These are phyloP conservation scores for Aspergillus latus DNA, from an alignment of 2,329 filamentous ascomycete genomes.

Conservation along the genomic window DNA sequence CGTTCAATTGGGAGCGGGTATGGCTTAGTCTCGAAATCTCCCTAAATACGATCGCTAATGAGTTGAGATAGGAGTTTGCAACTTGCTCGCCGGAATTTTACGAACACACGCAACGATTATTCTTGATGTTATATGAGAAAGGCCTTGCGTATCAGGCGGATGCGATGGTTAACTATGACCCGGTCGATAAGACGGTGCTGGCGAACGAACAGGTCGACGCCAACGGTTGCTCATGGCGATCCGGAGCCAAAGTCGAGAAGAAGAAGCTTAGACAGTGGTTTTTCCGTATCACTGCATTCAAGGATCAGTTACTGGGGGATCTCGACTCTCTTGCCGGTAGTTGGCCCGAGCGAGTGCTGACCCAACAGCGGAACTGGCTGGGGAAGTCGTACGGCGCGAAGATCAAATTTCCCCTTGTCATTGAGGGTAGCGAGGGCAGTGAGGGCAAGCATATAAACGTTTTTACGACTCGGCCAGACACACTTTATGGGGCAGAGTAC, in stretches of 20 bases:
- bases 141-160: constrained; percentile 81
- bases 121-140: constrained; percentile 70
- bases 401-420: constrained; percentile 66
- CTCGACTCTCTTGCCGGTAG: constrained; percentile 64
- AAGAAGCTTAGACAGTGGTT: constrained; percentile 84
- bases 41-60: constrained; percentile 12
- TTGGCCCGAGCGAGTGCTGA: constrained; percentile 80
- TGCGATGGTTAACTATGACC: constrained; percentile 86
- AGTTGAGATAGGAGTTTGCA: constrained; percentile 65
- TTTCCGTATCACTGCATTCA: constrained; percentile 76
- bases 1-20: constrained; percentile 81
- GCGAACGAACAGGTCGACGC: constrained; percentile 93
- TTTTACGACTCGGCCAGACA: constrained; percentile 83
- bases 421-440: constrained; percentile 26
- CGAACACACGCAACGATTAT: constrained; percentile 84
- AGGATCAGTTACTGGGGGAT: constrained; percentile 69
- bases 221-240: constrained; percentile 82
- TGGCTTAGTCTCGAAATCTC: constrained; percentile 33
- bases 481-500: constrained; percentile 83
- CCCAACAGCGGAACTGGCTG: constrained; percentile 87
- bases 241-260: constrained; percentile 80
- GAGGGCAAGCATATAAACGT: constrained; percentile 57
- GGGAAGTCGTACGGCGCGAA: constrained; percentile 73
- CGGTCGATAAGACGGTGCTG: constrained; percentile 82
- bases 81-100: constrained; percentile 86